Evolutionary conservation across 345 rosid species (phyloP), one percentile per base, ranked within the genome.

Genomic region (Salix suchowensis): DNA sequence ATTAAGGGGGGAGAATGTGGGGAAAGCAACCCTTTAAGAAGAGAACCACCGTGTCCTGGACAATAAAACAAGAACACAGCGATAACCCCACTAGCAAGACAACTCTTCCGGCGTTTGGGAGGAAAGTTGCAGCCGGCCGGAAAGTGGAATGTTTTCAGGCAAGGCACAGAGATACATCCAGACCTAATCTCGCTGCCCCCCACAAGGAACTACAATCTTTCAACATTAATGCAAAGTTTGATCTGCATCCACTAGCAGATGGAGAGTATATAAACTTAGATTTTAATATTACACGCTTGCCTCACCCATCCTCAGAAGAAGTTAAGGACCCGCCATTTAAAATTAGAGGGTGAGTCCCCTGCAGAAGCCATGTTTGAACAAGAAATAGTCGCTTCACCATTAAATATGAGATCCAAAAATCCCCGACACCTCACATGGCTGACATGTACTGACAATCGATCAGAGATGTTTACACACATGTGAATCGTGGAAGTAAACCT

Each of bases 371-470:
- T 61, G 39, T 76, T 78, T 70, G 82, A 74, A 71, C 36, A 66
- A 67, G 72, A 76, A 77, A 61, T 46, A 16, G 87, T 76, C 83
- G 66, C 67, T 60, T 85, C 80, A 75, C 24, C 80, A 82, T 85
- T 86, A 66, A 86, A 74, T 81, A 85, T 61, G 44, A 7, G 66
- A 78, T 55, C 70, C 73, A 54, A 37, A 58, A 70, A 74, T 54
- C 75, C 52, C 83, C 85, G 79, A 80, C 93, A 85, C 72, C 76
- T 82, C 90, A 64, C 80, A 82, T 78, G 77, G 79, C 82, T 82
- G 73, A 62, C 89, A 83, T 36, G 42, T 39, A 61, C 85, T 79
- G 84, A 74, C 85, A 78, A 75, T 65, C 18, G 65, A 78, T 73
- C 81, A 60, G 42, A 76, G 79, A 82, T 78, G 73, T 83, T 77